A percentile compares a stretch with the other conserved stretches of the same genome.
Conservation (phyloP, 768 basidiomycete species). For the Daedalea quercina region DNA sequence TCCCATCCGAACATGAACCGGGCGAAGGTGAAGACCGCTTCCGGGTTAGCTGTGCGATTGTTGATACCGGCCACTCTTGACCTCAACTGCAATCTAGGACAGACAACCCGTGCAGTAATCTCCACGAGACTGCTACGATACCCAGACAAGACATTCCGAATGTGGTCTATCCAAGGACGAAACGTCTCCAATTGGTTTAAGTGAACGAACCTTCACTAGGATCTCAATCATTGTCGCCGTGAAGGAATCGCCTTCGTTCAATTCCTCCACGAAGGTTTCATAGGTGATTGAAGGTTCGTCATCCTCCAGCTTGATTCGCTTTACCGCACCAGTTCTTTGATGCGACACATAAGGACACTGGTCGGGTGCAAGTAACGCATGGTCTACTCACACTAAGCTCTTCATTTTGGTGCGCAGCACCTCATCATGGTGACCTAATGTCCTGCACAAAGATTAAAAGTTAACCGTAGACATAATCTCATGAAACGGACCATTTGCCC, state of each 20-base stretch:
- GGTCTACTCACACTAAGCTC: slow-evolving; percentile 58
- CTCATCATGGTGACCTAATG: slow-evolving; percentile 64
- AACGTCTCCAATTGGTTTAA: no score
- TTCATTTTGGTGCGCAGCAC: slow-evolving; percentile 71
- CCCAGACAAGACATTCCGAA: no score
- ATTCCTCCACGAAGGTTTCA: slow-evolving; percentile 67
- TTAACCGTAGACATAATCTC: no score
- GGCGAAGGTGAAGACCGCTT: no score
- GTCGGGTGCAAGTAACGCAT: slow-evolving; percentile 5
- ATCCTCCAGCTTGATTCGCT: slow-evolving; percentile 54
- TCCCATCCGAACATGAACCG: no score
- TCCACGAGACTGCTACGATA: no score
- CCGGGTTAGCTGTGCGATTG: no score
- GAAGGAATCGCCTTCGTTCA: slow-evolving; percentile 77
- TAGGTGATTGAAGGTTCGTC: slow-evolving; percentile 60
- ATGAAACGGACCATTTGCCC: slow-evolving; percentile 70
- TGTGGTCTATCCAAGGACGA: no score
- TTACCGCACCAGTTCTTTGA: slow-evolving; percentile 63
- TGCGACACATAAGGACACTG: not conserved
- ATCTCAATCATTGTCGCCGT: slow-evolving; percentile 70
- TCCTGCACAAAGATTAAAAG: slow-evolving; percentile 40
- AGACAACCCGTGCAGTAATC: no score
- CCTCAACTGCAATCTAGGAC: no score
- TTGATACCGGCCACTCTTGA: no score
- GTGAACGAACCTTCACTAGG: slow-evolving; percentile 60